Base-by-base conservation (phyloP, 495 filamentous ascomycete species). In the Penicillium canariense region DNA sequence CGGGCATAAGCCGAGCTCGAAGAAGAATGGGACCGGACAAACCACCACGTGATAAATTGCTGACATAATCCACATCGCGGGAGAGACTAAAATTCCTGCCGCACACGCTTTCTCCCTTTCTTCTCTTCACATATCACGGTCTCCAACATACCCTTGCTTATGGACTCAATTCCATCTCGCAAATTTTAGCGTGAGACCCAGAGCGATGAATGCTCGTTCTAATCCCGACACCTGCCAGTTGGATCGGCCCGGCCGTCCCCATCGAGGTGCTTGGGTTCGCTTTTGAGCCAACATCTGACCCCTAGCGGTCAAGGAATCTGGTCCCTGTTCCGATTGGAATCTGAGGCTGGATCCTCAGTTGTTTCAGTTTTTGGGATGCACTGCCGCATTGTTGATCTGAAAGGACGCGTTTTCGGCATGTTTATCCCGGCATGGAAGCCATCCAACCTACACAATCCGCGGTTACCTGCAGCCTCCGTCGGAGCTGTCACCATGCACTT, bases 141-240 rank as follows among this genome's bases (percentile, higher is more conserved):
- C 71, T 70, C 68, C 71, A 69, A 69, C 70, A 76, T 76, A 76
- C 73, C 73, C 73, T 61, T 64, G 61, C 43, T 50, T 32, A 45
- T 56, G 54, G 61, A 63, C 53, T 44, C 49, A 34, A 60, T 58
- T 60, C 50, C 57, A 57, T 48, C 48, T n/a, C 35, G 54, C 57
- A 54, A 63, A 60, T 60, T 78, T 68, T 69, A 73, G 69, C 50
- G 55, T 38, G 71, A 71, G 75, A 78, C 75, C 73, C 60, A 78
- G 75, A 78, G 40, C 46, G 64, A 77, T 54, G 48, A 34, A 59
- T 68, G 75, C 73, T 77, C 71, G 69, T 78, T 73, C 71, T 75
- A 78, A 78, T 78, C 75, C 73, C 66, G 68, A 65, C 68, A 57
- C 64, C 65, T 73, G 65, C 61, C 68, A 48, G n/a, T 53, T 30